Conservation (phyloP, 2,329 filamentous ascomycete genomes). For the Fusarium brevicatenulatum region DNA sequence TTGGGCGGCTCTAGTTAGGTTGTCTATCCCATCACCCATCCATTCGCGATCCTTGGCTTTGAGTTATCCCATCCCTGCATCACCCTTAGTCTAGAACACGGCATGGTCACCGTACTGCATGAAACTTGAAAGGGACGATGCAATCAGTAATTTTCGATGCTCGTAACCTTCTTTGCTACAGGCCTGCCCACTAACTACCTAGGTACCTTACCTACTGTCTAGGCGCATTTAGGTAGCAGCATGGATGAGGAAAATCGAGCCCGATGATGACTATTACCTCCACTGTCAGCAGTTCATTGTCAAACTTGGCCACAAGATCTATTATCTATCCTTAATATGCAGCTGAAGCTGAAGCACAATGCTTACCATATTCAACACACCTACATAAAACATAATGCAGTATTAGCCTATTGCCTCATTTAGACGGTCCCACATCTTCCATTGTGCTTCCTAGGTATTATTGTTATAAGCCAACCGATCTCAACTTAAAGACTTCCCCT, state of each 20-base stretch:
- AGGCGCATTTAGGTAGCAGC: neutral
- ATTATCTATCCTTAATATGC: neutral
- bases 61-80: constrained; percentile 29
- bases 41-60: constrained; percentile 23
- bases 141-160: constrained; percentile 9
- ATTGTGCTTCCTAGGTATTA: neutral
- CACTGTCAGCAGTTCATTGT: neutral
- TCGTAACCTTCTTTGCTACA: neutral
- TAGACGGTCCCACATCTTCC: neutral
- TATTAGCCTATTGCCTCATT: neutral
- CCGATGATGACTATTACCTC: neutral
- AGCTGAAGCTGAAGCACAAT: neutral
- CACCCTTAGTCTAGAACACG: constrained; percentile 20
- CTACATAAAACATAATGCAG: neutral
- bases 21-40: constrained; percentile 3
- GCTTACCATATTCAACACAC: neutral
- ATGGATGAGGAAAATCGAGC: neutral
- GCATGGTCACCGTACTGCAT: constrained; percentile 10
- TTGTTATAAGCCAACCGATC: neutral
- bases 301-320: neutral
- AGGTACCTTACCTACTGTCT: neutral
- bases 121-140: constrained; percentile 10
- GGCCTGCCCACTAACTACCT: neutral
- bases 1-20: constrained; percentile 16
- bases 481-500: neutral